These are phyloP conservation scores for Euphorbia lathyris DNA, from an alignment of 345 rosid species.

Conservation along the genomic window DNA sequence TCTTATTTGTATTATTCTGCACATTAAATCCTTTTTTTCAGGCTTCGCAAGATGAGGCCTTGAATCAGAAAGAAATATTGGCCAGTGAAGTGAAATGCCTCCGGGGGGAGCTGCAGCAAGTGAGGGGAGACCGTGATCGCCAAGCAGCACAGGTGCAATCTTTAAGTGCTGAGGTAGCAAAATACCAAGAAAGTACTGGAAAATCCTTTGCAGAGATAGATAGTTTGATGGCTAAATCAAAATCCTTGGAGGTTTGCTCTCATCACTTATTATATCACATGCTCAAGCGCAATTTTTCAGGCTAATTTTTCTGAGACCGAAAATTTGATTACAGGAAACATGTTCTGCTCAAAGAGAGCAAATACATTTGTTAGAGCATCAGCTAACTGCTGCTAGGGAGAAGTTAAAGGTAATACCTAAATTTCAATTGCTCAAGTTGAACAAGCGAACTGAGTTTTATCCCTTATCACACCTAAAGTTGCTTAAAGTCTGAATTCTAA, in stretches of 20 bases:
- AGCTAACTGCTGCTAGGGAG: conserved; percentile 67
- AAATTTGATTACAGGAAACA: conserved; percentile 51
- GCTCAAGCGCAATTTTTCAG: background rate
- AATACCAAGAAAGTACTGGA: conserved; percentile 65
- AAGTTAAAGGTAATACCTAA: conserved; percentile 57
- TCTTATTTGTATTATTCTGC: background rate
- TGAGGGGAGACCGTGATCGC: conserved; percentile 84
- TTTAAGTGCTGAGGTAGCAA: conserved; percentile 52
- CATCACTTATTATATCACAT: background rate
- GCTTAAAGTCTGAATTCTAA: background rate
- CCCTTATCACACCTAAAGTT: background rate
- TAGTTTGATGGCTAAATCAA: conserved; percentile 48
- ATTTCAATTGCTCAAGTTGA: background rate
- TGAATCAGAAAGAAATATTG: conserved; percentile 58
- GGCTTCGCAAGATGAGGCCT: conserved; percentile 76
- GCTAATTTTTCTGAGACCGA: conserved; percentile 6
- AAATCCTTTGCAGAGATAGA: conserved; percentile 68
- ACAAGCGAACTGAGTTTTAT: background rate
- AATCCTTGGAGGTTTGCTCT: conserved; percentile 71
- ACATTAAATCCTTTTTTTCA: conserved; percentile 17
- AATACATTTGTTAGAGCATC: conserved; percentile 53
- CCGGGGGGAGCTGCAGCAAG: conserved; percentile 75
- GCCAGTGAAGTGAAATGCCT: conserved; percentile 62
- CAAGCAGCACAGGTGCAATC: conserved; percentile 54
- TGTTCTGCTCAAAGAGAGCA: conserved; percentile 78